These are phyloP conservation scores for Pulveroboletus frians DNA, from an alignment of 768 basidiomycete genomes.

Conservation along the genomic window DNA sequence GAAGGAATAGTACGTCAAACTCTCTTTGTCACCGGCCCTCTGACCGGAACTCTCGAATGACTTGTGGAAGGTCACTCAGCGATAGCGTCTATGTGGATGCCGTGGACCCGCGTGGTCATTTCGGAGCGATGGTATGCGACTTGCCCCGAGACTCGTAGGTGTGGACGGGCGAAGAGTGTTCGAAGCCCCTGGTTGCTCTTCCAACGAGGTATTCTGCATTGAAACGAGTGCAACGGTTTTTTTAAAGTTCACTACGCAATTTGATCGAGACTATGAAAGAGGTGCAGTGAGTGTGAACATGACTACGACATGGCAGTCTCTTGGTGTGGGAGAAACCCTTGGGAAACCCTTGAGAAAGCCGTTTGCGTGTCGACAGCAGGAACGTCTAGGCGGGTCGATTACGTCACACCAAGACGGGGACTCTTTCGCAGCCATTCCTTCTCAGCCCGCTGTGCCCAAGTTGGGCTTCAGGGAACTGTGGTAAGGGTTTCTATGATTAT, in stretches of 20 bases:
- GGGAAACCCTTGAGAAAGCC: constrained; percentile 17
- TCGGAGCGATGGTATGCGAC: constrained; percentile 5
- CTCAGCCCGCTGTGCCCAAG: neutral
- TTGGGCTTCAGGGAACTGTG: constrained; percentile 2
- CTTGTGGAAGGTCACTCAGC: too few relatives aligned
- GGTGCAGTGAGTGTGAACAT: constrained; percentile 29
- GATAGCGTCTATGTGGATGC: neutral
- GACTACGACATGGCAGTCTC: constrained; percentile 17
- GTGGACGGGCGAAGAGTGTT: constrained; percentile 1
- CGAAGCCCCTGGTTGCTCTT: constrained; percentile 1
- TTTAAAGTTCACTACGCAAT: constrained; percentile 24
- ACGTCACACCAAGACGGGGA: constrained; percentile 19
- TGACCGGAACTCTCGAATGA: neutral
- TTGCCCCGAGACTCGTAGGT: neutral
- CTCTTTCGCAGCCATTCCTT: constrained; percentile 1
- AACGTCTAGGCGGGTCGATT: constrained; percentile 15
- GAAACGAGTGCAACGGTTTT: constrained; percentile 6
- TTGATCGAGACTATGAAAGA: constrained; percentile 20
- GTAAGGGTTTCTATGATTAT: constrained; percentile 1
- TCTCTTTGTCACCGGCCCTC: neutral
- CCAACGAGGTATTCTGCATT: neutral
- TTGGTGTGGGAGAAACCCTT: constrained; percentile 24
- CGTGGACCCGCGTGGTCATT: constrained; percentile 4
- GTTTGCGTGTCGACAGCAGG: constrained; percentile 23
- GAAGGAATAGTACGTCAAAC: neutral